Percentiles rank a stretch among this genome's conserved stretches.
These are phyloP conservation scores for Fusarium coicis DNA, from an alignment of 2,329 filamentous ascomycete genomes.

Conservation along the genomic window DNA sequence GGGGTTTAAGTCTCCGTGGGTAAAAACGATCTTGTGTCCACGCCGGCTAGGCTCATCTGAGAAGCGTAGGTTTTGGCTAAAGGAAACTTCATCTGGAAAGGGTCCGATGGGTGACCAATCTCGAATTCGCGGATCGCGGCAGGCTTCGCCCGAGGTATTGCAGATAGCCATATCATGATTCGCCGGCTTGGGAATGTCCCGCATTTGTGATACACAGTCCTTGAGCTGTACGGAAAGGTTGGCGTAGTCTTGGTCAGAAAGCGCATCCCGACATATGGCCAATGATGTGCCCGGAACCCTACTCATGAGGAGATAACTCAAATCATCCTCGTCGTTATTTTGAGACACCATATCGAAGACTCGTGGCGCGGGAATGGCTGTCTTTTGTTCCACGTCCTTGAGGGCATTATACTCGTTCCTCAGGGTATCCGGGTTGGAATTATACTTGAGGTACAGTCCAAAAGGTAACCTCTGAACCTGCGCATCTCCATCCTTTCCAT, in stretches of 20 bases:
- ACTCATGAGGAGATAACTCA: background rate
- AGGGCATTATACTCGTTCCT: background rate
- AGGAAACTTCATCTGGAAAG: background rate
- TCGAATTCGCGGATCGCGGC: background rate
- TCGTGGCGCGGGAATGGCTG: background rate
- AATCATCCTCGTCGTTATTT: background rate
- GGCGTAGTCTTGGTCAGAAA: background rate
- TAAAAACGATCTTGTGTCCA: background rate
- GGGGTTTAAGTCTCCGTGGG: background rate
- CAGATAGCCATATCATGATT: background rate
- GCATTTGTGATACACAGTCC: background rate
- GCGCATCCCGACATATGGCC: background rate
- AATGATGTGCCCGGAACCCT: background rate
- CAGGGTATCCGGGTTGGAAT: background rate
- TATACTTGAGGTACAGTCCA: background rate
- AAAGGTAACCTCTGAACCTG: background rate
- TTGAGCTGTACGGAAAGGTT: background rate
- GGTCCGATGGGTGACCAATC: background rate
- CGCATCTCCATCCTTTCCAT: background rate
- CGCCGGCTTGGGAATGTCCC: background rate
- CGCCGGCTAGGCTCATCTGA: background rate
- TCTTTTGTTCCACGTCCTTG: background rate
- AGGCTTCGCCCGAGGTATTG: background rate
- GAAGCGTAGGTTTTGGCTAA: background rate
- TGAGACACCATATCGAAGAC: background rate